Conservation (phyloP, 1,284 basidiomycete genomes). For the Cryptococcus sp. region DNA sequence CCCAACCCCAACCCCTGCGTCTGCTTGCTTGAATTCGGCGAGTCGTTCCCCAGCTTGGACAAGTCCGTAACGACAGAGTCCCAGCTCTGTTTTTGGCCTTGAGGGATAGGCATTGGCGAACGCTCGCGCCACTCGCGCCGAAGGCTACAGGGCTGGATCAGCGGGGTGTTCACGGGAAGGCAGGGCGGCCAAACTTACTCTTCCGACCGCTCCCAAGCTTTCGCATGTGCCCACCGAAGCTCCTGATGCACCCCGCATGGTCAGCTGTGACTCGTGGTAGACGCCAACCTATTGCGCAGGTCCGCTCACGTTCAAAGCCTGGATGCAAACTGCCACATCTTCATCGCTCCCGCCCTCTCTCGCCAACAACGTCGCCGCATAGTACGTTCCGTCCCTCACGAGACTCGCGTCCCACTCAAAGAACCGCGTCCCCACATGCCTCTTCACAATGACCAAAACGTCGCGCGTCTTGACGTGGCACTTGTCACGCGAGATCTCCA, state of each 20-base stretch:
- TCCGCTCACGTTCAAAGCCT: constrained; percentile 61
- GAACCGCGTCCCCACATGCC: constrained; percentile 51
- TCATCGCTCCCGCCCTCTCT: constrained; percentile 60
- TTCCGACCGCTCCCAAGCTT: constrained; percentile 60
- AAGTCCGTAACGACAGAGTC: constrained; percentile 8
- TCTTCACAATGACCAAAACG: constrained; percentile 57
- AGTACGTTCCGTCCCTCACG: constrained; percentile 63
- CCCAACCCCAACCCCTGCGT: neutral
- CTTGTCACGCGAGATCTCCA: constrained; percentile 58
- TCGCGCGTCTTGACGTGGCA: constrained; percentile 52
- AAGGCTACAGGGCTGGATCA: constrained; percentile 14
- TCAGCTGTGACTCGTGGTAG: too few species aligned
- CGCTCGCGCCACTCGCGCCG: constrained; percentile 26
- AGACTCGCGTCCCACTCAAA: constrained; percentile 78
- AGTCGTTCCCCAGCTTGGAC: constrained; percentile 2
- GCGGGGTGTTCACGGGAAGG: neutral
- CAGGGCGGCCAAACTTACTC: constrained; percentile 26
- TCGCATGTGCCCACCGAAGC: constrained; percentile 75
- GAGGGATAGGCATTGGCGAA: constrained; percentile 1
- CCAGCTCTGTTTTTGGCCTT: constrained; percentile 7
- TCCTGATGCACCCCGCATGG: constrained; percentile 49
- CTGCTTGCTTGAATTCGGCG: neutral
- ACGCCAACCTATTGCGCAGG: neutral
- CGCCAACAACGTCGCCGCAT: constrained; percentile 68
- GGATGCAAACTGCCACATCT: constrained; percentile 65